Base-by-base conservation (phyloP, 2,329 filamentous ascomycete genomes). In the Botrytis galanthina region DNA sequence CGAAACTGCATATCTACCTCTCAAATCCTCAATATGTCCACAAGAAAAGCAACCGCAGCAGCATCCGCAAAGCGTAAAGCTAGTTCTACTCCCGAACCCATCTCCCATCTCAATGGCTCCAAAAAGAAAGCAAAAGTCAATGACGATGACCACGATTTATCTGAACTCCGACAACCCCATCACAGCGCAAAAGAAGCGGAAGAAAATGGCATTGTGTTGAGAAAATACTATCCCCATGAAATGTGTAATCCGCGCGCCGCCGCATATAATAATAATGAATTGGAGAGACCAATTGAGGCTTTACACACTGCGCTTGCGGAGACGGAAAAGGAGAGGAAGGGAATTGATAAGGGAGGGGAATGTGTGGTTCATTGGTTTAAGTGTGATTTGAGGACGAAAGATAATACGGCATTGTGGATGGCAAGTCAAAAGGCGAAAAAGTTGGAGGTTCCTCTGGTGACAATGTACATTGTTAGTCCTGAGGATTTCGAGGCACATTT, bases 361-460 rank as follows among this genome's bases (percentile, higher is more conserved):
- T 89, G 90, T 0, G 91, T 97, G 0, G 88, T 97, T 0, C 93
- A 97, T 82, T 97, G 94, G 94, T 97, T 95, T 85, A 97, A 96
- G 83, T 90, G 88, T 79, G 95, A 97, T 81, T 83, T 97, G 69
- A 87, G 94, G 4, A 85, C 87, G 2, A 82, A 83, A 0, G 95
- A 98, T 81, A 97, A 97, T 80, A 91, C 88, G 14, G 88, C 88
- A 0, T 82, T 97, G 37, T 86, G 87, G 48, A 82, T 90, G 75
- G 94, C 94, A 0, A 90, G 88, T 72, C 83, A 89, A 73, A 86
- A 87, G 67, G 93, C 94, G 1, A 90, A 89, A 73, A 86, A 89
- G 54, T 86, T 88, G n/a, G 87, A 87, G 0, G 86, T 95, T 0
- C 91, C 93, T 1, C 83, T 97, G 54, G 88, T 97, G 54, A 89